phyloP scores from a whole-genome alignment of 768 basidiomycete species.

The Daedaleopsis nitida region DNA sequence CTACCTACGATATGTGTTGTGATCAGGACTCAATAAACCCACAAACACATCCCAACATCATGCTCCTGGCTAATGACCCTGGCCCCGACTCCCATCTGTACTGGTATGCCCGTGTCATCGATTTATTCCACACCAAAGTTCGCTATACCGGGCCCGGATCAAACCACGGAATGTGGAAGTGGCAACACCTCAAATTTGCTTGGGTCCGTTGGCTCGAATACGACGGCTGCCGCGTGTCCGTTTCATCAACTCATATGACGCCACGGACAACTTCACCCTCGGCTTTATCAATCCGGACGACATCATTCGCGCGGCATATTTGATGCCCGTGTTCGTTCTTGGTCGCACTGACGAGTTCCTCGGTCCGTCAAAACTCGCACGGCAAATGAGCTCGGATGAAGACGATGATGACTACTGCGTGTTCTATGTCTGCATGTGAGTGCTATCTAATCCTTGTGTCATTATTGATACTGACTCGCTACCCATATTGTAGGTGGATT shows the following conservation, averaged over 20 bases:
- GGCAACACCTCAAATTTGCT: slow-evolving; percentile 33
- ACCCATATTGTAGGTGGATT: background rate
- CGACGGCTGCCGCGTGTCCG: slow-evolving; percentile 39
- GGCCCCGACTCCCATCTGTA: slow-evolving; percentile 15
- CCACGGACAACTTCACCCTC: slow-evolving; percentile 35
- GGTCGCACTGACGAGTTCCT: slow-evolving; percentile 20
- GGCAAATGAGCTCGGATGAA: background rate
- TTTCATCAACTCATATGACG: slow-evolving; percentile 36
- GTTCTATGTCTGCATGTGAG: slow-evolving; percentile 27
- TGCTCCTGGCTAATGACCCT: slow-evolving; percentile 19
- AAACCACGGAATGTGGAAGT: background rate
- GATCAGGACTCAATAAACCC: slow-evolving; percentile 46
- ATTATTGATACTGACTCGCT: background rate
- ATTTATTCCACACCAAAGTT: slow-evolving; percentile 27
- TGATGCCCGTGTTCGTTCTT: slow-evolving; percentile 42
- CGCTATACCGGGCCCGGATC: slow-evolving; percentile 1
- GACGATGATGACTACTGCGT: slow-evolving; percentile 13
- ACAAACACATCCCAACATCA: slow-evolving; percentile 36
- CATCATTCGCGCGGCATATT: slow-evolving; percentile 41
- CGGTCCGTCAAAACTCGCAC: background rate
- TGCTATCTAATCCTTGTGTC: background rate
- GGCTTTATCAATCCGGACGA: slow-evolving; percentile 47
- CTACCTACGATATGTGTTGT: slow-evolving; percentile 43
- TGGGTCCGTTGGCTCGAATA: slow-evolving; percentile 43
- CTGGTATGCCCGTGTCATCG: slow-evolving; percentile 32